Conservation (phyloP, 768 basidiomycete genomes). For the Mycena olivaceomarginata region DNA sequence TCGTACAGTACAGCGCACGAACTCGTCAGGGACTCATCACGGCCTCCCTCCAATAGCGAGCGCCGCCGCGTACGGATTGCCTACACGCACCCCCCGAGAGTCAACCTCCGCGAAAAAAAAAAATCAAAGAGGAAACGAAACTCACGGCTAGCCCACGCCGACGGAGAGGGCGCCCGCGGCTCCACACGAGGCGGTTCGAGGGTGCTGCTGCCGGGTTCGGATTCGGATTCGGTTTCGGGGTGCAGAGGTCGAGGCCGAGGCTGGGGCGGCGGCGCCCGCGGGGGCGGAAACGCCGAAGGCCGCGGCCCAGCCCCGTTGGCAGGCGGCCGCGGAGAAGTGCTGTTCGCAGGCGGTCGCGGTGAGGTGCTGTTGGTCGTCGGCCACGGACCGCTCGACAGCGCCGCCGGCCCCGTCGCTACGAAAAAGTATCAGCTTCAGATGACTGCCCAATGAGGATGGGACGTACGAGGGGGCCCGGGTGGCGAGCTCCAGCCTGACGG, state of each 20-base stretch:
- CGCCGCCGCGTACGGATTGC: constrained; percentile 62
- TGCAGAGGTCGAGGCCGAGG: background rate
- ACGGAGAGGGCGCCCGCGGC: background rate
- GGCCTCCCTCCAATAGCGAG: constrained; percentile 1
- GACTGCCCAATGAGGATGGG: background rate
- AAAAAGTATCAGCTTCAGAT: background rate
- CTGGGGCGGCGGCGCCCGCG: background rate
- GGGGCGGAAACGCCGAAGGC: background rate
- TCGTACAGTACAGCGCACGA: no score
- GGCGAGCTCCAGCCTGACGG: background rate
- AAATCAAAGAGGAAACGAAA: background rate
- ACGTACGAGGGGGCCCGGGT: background rate
- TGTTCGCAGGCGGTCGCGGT: background rate
- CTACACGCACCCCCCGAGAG: constrained; percentile 39
- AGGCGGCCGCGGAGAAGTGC: background rate
- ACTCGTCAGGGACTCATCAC: no score
- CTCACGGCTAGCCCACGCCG: constrained; percentile 43
- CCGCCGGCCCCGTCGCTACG: no score
- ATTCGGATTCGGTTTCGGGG: background rate
- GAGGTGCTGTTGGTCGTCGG: background rate
- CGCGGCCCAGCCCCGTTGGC: background rate
- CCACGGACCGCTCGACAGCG: background rate
- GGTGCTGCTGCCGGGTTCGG: no score
- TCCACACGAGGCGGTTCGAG: no score
- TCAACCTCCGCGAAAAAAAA: background rate